Evolutionary conservation across 148 eudicot genomes (phyloP).

Genomic region (Arctostaphylos glauca): DNA sequence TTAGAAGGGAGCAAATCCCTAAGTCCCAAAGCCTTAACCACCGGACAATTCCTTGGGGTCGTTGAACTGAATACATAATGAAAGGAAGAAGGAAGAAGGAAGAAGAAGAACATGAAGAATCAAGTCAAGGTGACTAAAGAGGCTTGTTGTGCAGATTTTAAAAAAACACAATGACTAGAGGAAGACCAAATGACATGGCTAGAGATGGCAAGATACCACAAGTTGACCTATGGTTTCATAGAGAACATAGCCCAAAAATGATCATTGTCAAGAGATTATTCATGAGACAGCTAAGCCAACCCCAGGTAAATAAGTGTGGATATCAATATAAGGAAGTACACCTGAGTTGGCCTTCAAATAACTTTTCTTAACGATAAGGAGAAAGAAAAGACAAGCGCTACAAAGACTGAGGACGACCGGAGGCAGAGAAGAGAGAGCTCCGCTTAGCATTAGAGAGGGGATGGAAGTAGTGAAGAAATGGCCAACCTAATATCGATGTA

Average conservation of each 20-base stretch:
- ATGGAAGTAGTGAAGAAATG: not conserved
- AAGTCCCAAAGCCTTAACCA: too few relatives aligned
- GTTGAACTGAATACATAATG: not conserved
- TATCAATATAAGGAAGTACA: not conserved
- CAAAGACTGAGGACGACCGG: not conserved
- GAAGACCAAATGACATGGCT: not conserved
- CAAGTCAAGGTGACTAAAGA: not conserved
- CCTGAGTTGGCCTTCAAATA: not conserved
- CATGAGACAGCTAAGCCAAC: constrained; percentile 5
- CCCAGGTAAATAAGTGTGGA: not conserved
- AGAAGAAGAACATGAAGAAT: not conserved
- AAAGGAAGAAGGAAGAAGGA: not conserved
- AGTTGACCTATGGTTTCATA: not conserved
- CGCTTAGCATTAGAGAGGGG: not conserved
- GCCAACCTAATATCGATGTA: not conserved
- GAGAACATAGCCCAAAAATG: not conserved
- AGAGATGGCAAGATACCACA: not conserved
- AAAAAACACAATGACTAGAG: not conserved
- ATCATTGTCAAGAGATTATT: not conserved
- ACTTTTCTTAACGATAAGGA: not conserved
- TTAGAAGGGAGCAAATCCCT: too few relatives aligned
- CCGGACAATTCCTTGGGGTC: too few relatives aligned
- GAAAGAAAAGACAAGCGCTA: not conserved
- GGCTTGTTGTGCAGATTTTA: not conserved
- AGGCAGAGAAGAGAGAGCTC: not conserved